These are phyloP conservation scores for Alternaria sp. DNA, from an alignment of 2,329 filamentous ascomycete genomes.

Conservation along the genomic window DNA sequence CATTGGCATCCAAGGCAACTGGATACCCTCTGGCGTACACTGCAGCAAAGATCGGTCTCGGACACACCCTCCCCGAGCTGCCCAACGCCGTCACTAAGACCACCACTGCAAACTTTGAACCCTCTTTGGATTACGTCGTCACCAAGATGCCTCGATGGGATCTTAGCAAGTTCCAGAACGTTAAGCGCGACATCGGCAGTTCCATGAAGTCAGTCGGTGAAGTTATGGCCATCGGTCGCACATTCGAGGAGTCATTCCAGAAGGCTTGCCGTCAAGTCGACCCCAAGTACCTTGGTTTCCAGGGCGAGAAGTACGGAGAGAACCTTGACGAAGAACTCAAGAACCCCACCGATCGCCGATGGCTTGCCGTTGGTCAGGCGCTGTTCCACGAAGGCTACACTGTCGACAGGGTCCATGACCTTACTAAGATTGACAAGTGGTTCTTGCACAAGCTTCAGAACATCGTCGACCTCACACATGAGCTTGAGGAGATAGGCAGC, in stretches of 20 bases:
- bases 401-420: slow-evolving; percentile 87
- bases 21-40: slow-evolving; percentile 98
- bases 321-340: slow-evolving; percentile 87
- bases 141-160: slow-evolving; percentile 99
- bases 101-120: slow-evolving; percentile 98
- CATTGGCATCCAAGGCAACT: slow-evolving; percentile 95
- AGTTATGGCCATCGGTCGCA: slow-evolving; percentile 98
- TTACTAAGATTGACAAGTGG: slow-evolving; percentile 99
- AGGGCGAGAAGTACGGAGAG: slow-evolving; percentile 87
- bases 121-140: slow-evolving; percentile 95
- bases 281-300: slow-evolving; percentile 88
- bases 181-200: slow-evolving; percentile 95
- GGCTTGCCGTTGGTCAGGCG: slow-evolving; percentile 96
- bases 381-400: slow-evolving; percentile 98
- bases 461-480: slow-evolving; percentile 87
- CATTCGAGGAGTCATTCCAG: slow-evolving; percentile 98
- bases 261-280: slow-evolving; percentile 98
- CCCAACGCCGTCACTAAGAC: slow-evolving; percentile 99
- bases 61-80: slow-evolving; percentile 92
- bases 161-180: slow-evolving; percentile 97
- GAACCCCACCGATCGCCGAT: slow-evolving; percentile 95
- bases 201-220: slow-evolving; percentile 99
- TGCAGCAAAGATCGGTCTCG: slow-evolving; percentile 96
- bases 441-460: slow-evolving; percentile 99
- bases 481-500: slow-evolving; percentile 83